Conservation (phyloP, 345 rosid species). For the Citrus glauca region DNA sequence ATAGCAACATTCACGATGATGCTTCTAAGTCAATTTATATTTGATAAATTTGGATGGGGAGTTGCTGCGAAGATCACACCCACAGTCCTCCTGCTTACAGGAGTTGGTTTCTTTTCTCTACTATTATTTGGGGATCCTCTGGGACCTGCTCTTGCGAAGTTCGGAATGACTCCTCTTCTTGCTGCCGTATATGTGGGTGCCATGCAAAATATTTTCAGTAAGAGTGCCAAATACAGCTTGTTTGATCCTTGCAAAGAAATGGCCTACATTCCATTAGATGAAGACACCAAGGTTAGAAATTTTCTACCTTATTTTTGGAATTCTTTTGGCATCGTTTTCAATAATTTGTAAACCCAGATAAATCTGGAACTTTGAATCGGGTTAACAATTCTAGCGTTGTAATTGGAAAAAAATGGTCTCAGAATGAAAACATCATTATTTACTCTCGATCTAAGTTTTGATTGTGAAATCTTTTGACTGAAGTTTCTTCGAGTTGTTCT, state of each 20-base stretch:
- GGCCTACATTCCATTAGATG: conserved; percentile 96
- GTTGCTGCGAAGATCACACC: conserved; percentile 93
- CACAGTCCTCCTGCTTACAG: conserved; percentile 77
- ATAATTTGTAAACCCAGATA: neutral
- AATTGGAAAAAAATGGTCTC: neutral
- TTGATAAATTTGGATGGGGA: conserved; percentile 94
- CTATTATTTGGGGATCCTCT: conserved; percentile 75
- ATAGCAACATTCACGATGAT: conserved; percentile 89
- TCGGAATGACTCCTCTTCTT: conserved; percentile 94
- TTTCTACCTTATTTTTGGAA: neutral
- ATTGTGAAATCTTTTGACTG: neutral
- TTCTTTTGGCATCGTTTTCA: neutral
- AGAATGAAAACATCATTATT: neutral
- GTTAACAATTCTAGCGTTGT: neutral
- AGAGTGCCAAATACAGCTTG: conserved; percentile 98
- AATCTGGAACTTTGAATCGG: neutral
- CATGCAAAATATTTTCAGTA: conserved; percentile 97
- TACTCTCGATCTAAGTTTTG: neutral
- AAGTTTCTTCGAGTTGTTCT: neutral
- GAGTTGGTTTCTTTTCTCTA: conserved; percentile 90
- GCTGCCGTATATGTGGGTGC: conserved; percentile 99
- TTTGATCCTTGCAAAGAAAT: conserved; percentile 99
- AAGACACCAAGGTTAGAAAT: conserved; percentile 81
- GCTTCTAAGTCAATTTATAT: conserved; percentile 85
- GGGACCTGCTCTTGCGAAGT: conserved; percentile 59